Evolutionary conservation across 495 filamentous ascomycete genomes (phyloP), one percentile per base, ranked within the genome.

Genomic region (Podospora comata): DNA sequence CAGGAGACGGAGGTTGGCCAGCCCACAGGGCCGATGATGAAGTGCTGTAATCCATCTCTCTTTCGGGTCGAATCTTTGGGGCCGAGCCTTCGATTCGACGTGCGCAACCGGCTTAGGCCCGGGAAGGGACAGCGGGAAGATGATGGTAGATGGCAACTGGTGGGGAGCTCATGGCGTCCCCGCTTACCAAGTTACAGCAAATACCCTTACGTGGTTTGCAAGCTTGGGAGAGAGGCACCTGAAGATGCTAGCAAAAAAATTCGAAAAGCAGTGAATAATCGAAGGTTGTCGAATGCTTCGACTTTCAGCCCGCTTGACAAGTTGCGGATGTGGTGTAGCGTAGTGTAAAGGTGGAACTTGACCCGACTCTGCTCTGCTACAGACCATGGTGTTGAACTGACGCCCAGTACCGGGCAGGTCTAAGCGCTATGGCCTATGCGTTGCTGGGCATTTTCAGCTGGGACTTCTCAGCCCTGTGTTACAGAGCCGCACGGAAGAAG

Each of bases 1-100:
- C 82, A 59, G 74, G 70, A 44, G 81, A 76, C 27, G 79, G 79
- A 56, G 75, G 60, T 65, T 77, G 78, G 26, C 77, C 74, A 30
- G 68, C 66, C 76, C 76, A 78, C 26, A 74, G 63, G 19, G 72
- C 66, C 20, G 77, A 64, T 15, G 74, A 68, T 15, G 75, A 18
- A 54, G 65, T 62, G 62, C n/a, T 70, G 69, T 69, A 70, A 44
- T 78, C 77, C 77, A 80, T 76, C 26, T 48, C 39, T 11, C 39
- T 16, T 48, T 48, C 9, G 39, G 39, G 2, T 48, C 39, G 39
- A 16, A 9, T 65, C 9, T 48, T 16, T 34, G 15, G 54, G 26
- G 60, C 26, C 20, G 44, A 9, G n/a, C 16, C 2, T 2, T 28
- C 19, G 6, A 3, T 48, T 48, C 13, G 39, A 48, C 39, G 7